Percentiles rank a stretch among this genome's conserved stretches.
Conservation (phyloP, 345 rosid genomes). For the Eutrema heterophyllum region DNA sequence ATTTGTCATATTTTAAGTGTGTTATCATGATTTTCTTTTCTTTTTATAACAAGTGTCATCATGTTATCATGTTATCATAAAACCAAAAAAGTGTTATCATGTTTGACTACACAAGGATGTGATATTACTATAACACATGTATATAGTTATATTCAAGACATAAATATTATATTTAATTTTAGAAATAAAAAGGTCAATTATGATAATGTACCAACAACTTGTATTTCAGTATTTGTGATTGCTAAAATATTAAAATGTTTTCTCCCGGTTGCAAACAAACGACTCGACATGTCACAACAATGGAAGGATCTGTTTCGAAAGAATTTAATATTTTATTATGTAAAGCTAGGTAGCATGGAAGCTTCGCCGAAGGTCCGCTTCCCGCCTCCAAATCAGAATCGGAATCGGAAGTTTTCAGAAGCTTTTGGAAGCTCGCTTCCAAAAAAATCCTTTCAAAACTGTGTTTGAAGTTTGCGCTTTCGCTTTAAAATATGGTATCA, state of each 20-base stretch:
- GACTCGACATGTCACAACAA: conserved; percentile 13
- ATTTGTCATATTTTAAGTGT: not conserved
- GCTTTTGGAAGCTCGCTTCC: no score
- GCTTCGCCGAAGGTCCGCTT: no score
- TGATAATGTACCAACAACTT: not conserved
- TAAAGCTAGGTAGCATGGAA: no score
- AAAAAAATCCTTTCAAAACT: no score
- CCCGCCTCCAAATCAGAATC: no score
- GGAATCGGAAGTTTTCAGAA: no score
- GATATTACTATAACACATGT: not conserved
- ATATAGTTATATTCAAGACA: not conserved
- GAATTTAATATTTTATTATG: not conserved
- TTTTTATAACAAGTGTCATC: not conserved
- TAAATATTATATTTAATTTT: not conserved
- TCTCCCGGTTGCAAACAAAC: not conserved
- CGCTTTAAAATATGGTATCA: no score
- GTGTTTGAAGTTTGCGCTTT: no score
- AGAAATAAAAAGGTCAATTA: not conserved
- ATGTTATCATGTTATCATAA: no score
- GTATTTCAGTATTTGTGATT: not conserved
- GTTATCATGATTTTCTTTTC: not conserved
- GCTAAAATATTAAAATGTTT: not conserved
- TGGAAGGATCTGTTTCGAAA: not conserved
- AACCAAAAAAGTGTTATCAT: not conserved
- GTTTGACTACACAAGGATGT: not conserved